These are phyloP conservation scores for Bacidia gigantensis DNA, from an alignment of 495 filamentous ascomycete genomes.

Conservation along the genomic window DNA sequence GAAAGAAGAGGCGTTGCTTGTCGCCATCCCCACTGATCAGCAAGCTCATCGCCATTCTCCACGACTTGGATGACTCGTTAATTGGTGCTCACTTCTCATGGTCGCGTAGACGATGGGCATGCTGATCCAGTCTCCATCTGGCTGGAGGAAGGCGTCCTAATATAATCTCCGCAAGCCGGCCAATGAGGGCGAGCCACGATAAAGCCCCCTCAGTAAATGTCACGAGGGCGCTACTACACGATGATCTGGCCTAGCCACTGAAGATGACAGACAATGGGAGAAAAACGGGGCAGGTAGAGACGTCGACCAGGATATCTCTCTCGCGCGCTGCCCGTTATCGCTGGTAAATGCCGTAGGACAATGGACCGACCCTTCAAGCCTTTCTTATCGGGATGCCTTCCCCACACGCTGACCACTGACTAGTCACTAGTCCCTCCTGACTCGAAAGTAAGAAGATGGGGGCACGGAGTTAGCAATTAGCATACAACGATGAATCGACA, in stretches of 20 bases:
- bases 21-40: background rate
- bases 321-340: background rate
- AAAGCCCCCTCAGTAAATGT: constrained; percentile 2
- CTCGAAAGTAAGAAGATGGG: no score
- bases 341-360: background rate
- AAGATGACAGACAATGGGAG: background rate
- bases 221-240: constrained; percentile 7
- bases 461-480: background rate
- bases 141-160: background rate
- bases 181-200: constrained; percentile 4
- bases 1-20: background rate
- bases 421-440: no score
- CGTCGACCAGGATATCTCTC: no score
- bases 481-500: background rate
- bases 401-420: background rate
- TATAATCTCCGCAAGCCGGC: constrained; percentile 1
- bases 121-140: background rate
- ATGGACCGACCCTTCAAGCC: background rate
- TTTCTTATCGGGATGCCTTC: background rate
- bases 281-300: background rate
- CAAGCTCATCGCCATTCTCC: background rate
- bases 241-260: background rate
- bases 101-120: background rate
- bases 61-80: background rate
- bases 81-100: background rate